Evolutionary conservation across 176 grass and related monocot genomes (phyloP).

Genomic region (Hsuehochloa calcarea): DNA sequence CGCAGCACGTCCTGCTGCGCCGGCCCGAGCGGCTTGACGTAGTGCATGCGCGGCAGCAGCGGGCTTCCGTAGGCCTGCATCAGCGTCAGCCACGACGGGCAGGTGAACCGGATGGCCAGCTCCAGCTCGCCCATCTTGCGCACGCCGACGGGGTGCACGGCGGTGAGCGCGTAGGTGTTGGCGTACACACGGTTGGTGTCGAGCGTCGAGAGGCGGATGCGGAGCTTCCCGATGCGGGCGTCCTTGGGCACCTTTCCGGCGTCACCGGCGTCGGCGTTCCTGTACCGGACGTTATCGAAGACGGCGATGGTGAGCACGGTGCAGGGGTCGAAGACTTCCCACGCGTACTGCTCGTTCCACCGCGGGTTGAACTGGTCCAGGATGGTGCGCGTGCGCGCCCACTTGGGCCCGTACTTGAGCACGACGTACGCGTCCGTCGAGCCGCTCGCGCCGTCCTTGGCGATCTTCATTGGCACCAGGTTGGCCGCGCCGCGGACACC

Average conservation of each 20-base stretch:
- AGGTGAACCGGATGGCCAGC: slow-evolving; percentile 88
- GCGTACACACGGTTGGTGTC: slow-evolving; percentile 79
- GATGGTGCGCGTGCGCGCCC: slow-evolving; percentile 92
- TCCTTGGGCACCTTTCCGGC: slow-evolving; percentile 42
- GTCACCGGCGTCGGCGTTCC: slow-evolving; percentile 4
- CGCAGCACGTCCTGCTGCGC: slow-evolving; percentile 94
- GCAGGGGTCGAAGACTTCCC: slow-evolving; percentile 98
- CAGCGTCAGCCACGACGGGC: slow-evolving; percentile 84
- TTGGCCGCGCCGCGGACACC: slow-evolving; percentile 81
- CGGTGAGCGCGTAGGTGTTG: slow-evolving; percentile 67
- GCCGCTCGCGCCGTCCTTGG: slow-evolving; percentile 70
- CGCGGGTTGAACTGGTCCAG: slow-evolving; percentile 95
- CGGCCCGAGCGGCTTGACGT: slow-evolving; percentile 68
- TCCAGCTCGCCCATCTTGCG: slow-evolving; percentile 99
- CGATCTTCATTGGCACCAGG: slow-evolving; percentile 93
- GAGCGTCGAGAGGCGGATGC: slow-evolving; percentile 85
- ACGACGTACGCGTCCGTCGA: slow-evolving; percentile 93
- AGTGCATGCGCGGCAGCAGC: slow-evolving; percentile 94
- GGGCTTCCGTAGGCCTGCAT: slow-evolving; percentile 78
- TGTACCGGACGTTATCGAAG: slow-evolving; percentile 94
- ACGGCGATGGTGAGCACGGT: slow-evolving; percentile 93
- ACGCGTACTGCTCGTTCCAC: slow-evolving; percentile 98
- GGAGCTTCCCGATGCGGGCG: slow-evolving; percentile 78
- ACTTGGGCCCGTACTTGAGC: slow-evolving; percentile 95
- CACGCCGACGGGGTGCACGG: slow-evolving; percentile 68